A percentile compares a stretch with the other conserved stretches of the same genome.
phyloP scores from a whole-genome alignment of 306 rosid species.

The Hippophae gyantsensis region DNA sequence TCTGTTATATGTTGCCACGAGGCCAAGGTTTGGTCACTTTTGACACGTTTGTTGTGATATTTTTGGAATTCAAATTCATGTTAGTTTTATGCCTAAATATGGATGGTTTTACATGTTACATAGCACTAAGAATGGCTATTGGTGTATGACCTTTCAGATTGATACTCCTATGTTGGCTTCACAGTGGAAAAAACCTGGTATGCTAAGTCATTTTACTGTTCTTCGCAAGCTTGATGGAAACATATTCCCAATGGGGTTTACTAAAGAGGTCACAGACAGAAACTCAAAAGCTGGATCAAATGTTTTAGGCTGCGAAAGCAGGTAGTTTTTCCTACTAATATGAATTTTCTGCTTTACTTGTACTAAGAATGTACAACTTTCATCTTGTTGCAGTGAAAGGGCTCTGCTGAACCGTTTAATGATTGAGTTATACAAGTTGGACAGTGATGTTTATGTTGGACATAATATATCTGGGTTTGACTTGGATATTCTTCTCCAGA shows the following conservation, averaged over 20 bases:
- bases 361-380: neutral
- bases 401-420: conserved; percentile 77
- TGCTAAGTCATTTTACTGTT: conserved; percentile 86
- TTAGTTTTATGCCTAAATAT: neutral
- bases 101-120: conserved; percentile 1
- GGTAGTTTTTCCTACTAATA: conserved; percentile 33
- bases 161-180: conserved; percentile 90
- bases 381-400: conserved; percentile 60
- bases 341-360: conserved; percentile 7
- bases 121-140: conserved; percentile 11
- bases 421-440: conserved; percentile 75
- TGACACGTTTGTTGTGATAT: neutral
- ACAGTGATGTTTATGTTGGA: conserved; percentile 88
- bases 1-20: conserved; percentile 74
- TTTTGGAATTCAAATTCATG: neutral
- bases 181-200: conserved; percentile 77
- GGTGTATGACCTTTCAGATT: conserved; percentile 51
- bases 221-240: conserved; percentile 83
- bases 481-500: conserved; percentile 85
- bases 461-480: conserved; percentile 95
- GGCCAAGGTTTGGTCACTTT: conserved; percentile 58
- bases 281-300: conserved; percentile 66
- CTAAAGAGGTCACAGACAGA: conserved; percentile 57
- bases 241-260: conserved; percentile 80
- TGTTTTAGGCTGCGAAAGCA: conserved; percentile 70